Conservation (phyloP, 345 rosid species). For the Citrus sinensis region DNA sequence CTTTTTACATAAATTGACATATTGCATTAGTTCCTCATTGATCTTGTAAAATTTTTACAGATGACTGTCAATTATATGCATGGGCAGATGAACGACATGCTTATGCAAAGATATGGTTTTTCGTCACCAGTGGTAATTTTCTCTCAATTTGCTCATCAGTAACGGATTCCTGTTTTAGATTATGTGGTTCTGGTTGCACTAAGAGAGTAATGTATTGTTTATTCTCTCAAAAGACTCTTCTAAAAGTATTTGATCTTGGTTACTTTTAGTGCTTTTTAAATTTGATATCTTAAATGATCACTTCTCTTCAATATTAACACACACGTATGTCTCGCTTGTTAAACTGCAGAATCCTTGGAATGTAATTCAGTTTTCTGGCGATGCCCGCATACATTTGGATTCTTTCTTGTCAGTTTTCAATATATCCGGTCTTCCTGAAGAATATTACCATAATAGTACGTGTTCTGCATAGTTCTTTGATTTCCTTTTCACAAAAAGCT, state of each 20-base stretch:
- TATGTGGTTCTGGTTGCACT: neutral
- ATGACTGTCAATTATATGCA: constrained; percentile 81
- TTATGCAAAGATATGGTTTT: constrained; percentile 92
- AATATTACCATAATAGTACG: constrained; percentile 77
- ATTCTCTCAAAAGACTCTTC: neutral
- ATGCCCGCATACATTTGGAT: constrained; percentile 72
- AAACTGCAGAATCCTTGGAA: constrained; percentile 92
- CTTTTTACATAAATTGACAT: neutral
- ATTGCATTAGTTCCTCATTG: neutral
- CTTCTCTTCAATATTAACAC: constrained; percentile 2
- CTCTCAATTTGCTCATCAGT: constrained; percentile 1
- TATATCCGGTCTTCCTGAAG: constrained; percentile 80
- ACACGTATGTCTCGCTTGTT: neutral
- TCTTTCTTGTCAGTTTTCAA: constrained; percentile 81
- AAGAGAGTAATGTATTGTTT: neutral
- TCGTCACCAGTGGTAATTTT: constrained; percentile 78
- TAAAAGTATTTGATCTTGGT: neutral
- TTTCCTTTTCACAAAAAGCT: neutral
- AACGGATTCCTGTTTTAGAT: neutral
- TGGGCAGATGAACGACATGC: constrained; percentile 54
- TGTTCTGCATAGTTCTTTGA: neutral
- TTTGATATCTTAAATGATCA: neutral
- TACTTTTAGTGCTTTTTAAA: neutral
- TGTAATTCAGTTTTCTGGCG: constrained; percentile 66
- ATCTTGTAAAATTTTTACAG: constrained; percentile 32